phyloP scores from a whole-genome alignment of 148 eudicot species.

The Amaranthus cruentus region DNA sequence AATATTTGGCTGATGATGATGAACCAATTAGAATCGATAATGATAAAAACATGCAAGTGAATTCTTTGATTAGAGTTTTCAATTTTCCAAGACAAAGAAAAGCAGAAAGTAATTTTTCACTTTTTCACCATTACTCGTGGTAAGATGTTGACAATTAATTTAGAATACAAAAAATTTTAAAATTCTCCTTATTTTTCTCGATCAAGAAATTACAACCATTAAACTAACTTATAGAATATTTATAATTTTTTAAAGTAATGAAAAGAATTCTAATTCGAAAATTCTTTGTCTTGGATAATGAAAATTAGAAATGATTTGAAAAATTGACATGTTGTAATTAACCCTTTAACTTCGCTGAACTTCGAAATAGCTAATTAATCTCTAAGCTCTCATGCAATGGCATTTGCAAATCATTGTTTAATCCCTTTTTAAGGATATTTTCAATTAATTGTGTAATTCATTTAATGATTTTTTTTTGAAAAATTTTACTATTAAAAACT shows the following conservation, averaged over 20 bases:
- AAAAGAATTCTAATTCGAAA: background rate
- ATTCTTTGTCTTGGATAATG: slow-evolving; percentile 19
- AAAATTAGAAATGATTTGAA: slow-evolving; percentile 10
- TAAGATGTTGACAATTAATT: too few relatives aligned
- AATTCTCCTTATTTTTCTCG: background rate
- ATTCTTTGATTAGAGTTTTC: slow-evolving; percentile 1
- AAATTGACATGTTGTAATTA: slow-evolving; percentile 24
- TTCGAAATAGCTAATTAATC: background rate
- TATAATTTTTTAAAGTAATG: too few relatives aligned
- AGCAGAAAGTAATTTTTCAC: background rate
- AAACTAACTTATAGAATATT: too few relatives aligned
- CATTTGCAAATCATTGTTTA: background rate
- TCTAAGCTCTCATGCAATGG: background rate
- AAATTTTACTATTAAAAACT: too few relatives aligned
- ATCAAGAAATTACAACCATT: too few relatives aligned
- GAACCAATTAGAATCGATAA: background rate
- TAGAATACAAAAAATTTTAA: background rate
- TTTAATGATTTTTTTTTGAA: too few relatives aligned
- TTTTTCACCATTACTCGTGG: too few relatives aligned
- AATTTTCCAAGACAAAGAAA: background rate
- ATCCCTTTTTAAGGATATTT: background rate
- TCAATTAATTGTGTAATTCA: too few relatives aligned
- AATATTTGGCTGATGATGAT: background rate
- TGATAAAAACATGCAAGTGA: too few relatives aligned
- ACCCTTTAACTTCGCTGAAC: slow-evolving; percentile 19